These are phyloP conservation scores for Leccinellum rugosiceps DNA, from an alignment of 768 basidiomycete genomes.

Conservation along the genomic window DNA sequence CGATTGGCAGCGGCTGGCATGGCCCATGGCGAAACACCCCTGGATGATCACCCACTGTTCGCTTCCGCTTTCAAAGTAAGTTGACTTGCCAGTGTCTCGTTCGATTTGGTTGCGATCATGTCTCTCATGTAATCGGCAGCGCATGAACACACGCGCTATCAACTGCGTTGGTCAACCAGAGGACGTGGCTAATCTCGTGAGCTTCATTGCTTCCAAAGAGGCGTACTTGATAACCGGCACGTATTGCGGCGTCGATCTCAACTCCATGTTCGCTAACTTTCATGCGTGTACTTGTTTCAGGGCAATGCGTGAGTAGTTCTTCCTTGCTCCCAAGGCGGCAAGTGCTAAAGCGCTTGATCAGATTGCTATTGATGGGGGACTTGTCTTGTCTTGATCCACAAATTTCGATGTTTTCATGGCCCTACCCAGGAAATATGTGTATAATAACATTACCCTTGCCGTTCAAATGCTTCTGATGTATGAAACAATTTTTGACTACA, in stretches of 20 bases:
- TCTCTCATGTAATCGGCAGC: not conserved
- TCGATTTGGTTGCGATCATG: not conserved
- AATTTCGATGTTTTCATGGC: not conserved
- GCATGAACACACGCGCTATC: not conserved
- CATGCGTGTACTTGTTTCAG: not conserved
- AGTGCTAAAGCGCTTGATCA: not conserved
- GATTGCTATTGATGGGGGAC: not conserved
- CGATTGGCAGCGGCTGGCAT: not conserved
- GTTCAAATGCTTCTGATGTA: not conserved
- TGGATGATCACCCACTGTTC: not conserved
- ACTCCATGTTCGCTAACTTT: not conserved
- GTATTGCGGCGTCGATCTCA: not conserved
- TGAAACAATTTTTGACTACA: not conserved
- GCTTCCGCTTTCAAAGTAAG: not conserved
- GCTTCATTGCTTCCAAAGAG: not conserved
- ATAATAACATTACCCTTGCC: not conserved
- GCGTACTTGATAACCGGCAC: not conserved
- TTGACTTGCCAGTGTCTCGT: not conserved
- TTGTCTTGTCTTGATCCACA: not conserved
- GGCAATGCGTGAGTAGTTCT: not conserved
- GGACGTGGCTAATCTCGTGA: not conserved
- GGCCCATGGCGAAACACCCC: too few relatives aligned
- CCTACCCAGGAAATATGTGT: not conserved
- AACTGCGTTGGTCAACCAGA: not conserved
- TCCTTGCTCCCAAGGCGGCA: too few relatives aligned